A percentile compares a stretch with the other conserved stretches of the same genome.
Conservation (phyloP, 805 yeast genomes). For the Sugiyamaella qingdaonensis region DNA sequence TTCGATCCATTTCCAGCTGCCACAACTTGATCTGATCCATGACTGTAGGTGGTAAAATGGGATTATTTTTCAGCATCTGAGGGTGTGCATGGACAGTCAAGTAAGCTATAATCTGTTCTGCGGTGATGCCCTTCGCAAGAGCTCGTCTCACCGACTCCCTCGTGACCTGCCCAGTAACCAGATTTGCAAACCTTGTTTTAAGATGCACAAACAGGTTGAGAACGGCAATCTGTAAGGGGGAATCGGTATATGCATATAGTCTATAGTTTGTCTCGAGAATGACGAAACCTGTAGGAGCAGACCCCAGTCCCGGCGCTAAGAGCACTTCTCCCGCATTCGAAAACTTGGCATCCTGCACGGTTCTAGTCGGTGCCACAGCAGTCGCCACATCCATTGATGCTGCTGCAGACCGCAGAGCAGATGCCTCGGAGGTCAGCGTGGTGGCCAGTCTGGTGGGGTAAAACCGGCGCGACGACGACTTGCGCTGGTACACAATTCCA, state of each 20-base stretch:
- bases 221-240: constrained; percentile 93
- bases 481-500: constrained; percentile 76
- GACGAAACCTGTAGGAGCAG: constrained; percentile 52
- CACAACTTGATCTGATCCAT: constrained; percentile 92
- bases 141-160: constrained; percentile 89
- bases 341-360: not conserved
- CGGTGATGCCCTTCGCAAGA: constrained; percentile 80
- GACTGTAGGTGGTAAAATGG: constrained; percentile 89
- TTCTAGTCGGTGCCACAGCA: constrained; percentile 6
- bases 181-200: constrained; percentile 77
- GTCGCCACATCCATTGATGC: constrained; percentile 69
- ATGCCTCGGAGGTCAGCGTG: constrained; percentile 79
- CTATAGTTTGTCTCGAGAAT: constrained; percentile 93
- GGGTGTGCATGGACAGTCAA: constrained; percentile 91
- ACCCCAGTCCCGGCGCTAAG: not conserved
- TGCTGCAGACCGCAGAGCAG: constrained; percentile 66
- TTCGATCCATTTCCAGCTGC: constrained; percentile 94
- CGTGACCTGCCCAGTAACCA: constrained; percentile 91
- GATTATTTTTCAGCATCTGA: constrained; percentile 64
- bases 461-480: constrained; percentile 55
- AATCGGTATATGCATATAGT: constrained; percentile 85
- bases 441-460: constrained; percentile 92
- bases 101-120: constrained; percentile 89
- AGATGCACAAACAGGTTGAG: constrained; percentile 83
- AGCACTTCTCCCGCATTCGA: constrained; percentile 9